phyloP scores from a whole-genome alignment of 495 filamentous ascomycete genomes.

The Neurospora sp. region DNA sequence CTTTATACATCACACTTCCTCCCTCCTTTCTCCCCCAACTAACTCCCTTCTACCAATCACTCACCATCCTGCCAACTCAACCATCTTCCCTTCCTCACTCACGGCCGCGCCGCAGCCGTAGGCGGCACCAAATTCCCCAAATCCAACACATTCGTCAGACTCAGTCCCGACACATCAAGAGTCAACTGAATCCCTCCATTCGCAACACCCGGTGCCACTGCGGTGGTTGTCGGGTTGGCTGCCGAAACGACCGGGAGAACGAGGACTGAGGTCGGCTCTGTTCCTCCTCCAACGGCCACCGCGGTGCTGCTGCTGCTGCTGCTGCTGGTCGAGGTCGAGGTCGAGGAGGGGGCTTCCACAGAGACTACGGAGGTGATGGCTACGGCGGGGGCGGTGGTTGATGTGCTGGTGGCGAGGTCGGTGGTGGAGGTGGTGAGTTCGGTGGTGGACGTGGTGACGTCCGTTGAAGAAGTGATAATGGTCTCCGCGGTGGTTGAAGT shows the following conservation, averaged over 20 bases:
- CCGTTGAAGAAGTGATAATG: background rate
- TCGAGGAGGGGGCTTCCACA: conserved; percentile 7
- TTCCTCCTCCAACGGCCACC: background rate
- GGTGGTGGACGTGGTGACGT: background rate
- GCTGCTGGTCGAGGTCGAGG: conserved; percentile 1
- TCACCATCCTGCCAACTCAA: background rate
- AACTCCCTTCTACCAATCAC: background rate
- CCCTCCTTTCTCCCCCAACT: background rate
- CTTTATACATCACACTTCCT: background rate
- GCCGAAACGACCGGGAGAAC: conserved; percentile 3
- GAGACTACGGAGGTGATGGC: conserved; percentile 1
- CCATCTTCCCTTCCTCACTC: background rate
- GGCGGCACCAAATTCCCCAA: conserved; percentile 23
- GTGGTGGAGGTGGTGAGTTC: conserved; percentile 11
- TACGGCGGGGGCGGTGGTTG: background rate
- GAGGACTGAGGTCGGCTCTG: conserved; percentile 14
- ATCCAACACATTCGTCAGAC: conserved; percentile 22
- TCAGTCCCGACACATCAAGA: conserved; percentile 23
- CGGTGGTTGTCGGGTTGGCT: background rate
- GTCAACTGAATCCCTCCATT: conserved; percentile 6
- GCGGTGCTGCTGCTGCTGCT: background rate
- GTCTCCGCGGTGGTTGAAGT: background rate
- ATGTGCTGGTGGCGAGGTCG: background rate
- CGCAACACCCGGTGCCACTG: background rate
- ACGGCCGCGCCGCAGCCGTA: conserved; percentile 2